Evolutionary conservation across 768 basidiomycete species (phyloP).

Genomic region (Trametes cingulata): DNA sequence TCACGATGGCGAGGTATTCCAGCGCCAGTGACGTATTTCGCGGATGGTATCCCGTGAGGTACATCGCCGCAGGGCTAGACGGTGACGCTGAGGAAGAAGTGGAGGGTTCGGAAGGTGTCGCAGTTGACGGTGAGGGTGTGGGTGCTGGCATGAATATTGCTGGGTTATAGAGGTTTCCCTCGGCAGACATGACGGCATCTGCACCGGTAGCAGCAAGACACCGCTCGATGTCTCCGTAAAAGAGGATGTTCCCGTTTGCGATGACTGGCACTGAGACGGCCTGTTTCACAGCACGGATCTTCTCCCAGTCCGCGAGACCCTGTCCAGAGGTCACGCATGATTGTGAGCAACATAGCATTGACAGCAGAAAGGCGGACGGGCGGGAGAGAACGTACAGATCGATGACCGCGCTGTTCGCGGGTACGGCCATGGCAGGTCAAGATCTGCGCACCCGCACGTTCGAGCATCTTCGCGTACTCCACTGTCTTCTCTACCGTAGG

Average conservation of each 20-base stretch:
- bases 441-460: slow-evolving; percentile 92
- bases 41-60: slow-evolving; percentile 49
- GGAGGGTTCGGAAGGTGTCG: slow-evolving; percentile 4
- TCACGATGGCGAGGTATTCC: slow-evolving; percentile 85
- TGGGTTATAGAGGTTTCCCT: slow-evolving; percentile 92
- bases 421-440: slow-evolving; percentile 91
- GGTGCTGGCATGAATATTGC: slow-evolving; percentile 59
- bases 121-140: neutral
- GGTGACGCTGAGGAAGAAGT: slow-evolving; percentile 5
- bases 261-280: slow-evolving; percentile 92
- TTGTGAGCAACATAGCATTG: neutral
- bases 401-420: slow-evolving; percentile 89
- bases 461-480: slow-evolving; percentile 94
- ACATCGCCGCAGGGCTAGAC: slow-evolving; percentile 29
- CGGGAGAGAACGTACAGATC: slow-evolving; percentile 49
- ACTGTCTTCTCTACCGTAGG: slow-evolving; percentile 84
- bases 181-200: slow-evolving; percentile 94
- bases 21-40: slow-evolving; percentile 68
- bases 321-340: slow-evolving; percentile 26
- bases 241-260: slow-evolving; percentile 95
- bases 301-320: slow-evolving; percentile 87
- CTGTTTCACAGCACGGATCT: slow-evolving; percentile 89
- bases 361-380: neutral
- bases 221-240: slow-evolving; percentile 74
- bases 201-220: slow-evolving; percentile 85